Evolutionary conservation across 208 protist species (phyloP).

Genomic region (Vickermania ingenoplastis): DNA sequence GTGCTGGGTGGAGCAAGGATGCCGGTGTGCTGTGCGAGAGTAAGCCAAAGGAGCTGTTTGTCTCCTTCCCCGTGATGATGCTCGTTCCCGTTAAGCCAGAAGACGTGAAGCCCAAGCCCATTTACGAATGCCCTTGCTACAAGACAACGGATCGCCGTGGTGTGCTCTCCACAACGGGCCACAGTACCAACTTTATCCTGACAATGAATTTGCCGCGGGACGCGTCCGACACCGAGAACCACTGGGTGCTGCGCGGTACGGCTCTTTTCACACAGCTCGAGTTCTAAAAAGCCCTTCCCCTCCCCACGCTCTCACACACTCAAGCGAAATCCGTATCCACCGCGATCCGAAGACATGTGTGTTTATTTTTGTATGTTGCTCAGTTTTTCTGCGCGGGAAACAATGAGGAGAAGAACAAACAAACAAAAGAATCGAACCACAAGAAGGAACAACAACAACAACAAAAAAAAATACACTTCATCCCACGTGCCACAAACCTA

Average conservation of each 20-base stretch:
- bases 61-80: slow-evolving; percentile 75
- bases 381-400: no score
- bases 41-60: slow-evolving; percentile 87
- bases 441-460: no score
- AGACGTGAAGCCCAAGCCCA: slow-evolving; percentile 28
- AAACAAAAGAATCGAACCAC: no score
- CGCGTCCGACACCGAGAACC: slow-evolving; percentile 40
- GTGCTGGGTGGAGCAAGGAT: slow-evolving; percentile 67
- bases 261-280: slow-evolving; percentile 87
- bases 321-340: no score
- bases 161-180: slow-evolving; percentile 95
- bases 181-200: slow-evolving; percentile 97
- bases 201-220: slow-evolving; percentile 78
- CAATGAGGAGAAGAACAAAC: no score
- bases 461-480: no score
- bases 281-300: no score
- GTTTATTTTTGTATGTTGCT: no score
- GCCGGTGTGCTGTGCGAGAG: slow-evolving; percentile 71
- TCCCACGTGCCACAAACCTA: no score
- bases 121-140: slow-evolving; percentile 93
- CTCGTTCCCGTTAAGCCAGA: slow-evolving; percentile 50
- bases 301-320: no score
- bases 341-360: no score
- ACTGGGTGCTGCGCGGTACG: slow-evolving; percentile 89
- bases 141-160: slow-evolving; percentile 91